phyloP scores from a whole-genome alignment of 2,329 filamentous ascomycete genomes.

The Didymella keratinophila region DNA sequence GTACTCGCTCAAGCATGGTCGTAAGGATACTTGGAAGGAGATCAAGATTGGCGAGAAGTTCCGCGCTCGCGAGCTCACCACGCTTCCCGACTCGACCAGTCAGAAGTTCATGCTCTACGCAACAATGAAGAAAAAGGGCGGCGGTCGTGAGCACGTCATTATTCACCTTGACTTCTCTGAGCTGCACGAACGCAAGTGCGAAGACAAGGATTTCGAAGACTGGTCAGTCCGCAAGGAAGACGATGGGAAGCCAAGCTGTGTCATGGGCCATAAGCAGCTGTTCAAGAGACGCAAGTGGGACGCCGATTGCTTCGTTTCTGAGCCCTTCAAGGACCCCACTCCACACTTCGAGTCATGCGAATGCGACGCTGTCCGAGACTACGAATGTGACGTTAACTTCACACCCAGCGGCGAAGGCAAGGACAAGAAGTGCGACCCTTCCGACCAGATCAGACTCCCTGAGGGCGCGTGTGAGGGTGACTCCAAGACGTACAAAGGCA shows the following conservation, averaged over 20 bases:
- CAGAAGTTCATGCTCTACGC: slow-evolving; percentile 87
- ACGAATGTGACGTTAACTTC: slow-evolving; percentile 97
- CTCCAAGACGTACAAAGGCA: slow-evolving; percentile 79
- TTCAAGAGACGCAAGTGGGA: slow-evolving; percentile 86
- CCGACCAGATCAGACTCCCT: slow-evolving; percentile 69
- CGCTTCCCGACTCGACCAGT: slow-evolving; percentile 90
- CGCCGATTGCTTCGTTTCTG: slow-evolving; percentile 86
- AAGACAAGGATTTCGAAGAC: slow-evolving; percentile 76
- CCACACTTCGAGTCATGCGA: slow-evolving; percentile 77
- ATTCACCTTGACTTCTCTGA: slow-evolving; percentile 84
- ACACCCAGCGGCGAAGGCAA: slow-evolving; percentile 54
- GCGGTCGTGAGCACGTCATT: slow-evolving; percentile 66
- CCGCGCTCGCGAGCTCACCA: slow-evolving; percentile 77
- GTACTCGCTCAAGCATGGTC: slow-evolving; percentile 91
- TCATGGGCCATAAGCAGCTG: slow-evolving; percentile 95
- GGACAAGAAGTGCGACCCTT: slow-evolving; percentile 73
- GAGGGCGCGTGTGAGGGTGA: slow-evolving; percentile 76
- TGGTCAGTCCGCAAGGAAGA: slow-evolving; percentile 87
- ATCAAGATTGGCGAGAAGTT: slow-evolving; percentile 76
- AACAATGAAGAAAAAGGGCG: slow-evolving; percentile 50
- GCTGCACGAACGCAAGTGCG: slow-evolving; percentile 81
- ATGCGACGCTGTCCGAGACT: slow-evolving; percentile 78
- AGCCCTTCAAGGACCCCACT: slow-evolving; percentile 80
- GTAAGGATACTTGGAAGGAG: slow-evolving; percentile 72
- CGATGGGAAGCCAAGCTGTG: slow-evolving; percentile 80